phyloP scores from a whole-genome alignment of 2,329 filamentous ascomycete genomes.

The Phyllosticta citriasiana region DNA sequence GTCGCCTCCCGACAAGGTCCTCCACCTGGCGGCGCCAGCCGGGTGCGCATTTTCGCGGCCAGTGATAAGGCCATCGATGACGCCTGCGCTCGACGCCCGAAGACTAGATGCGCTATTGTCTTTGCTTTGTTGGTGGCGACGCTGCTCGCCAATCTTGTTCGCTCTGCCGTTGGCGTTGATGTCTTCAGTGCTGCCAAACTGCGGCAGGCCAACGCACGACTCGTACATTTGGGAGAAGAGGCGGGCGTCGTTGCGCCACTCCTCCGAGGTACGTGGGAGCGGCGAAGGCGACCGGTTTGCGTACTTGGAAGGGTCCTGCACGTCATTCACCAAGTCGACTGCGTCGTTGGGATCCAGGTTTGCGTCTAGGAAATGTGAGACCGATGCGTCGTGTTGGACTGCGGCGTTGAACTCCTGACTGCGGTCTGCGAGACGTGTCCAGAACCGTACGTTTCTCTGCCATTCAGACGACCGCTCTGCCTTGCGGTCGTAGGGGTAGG shows the following conservation, averaged over 20 bases:
- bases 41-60: background rate
- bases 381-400: background rate
- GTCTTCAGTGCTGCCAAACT: slow-evolving; percentile 1
- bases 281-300: background rate
- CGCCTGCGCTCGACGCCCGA: background rate
- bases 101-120: background rate
- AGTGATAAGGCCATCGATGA: background rate
- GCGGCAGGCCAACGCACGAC: slow-evolving; percentile 18
- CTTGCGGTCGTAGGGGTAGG: background rate
- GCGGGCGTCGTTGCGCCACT: slow-evolving; percentile 16
- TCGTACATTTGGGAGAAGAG: slow-evolving; percentile 28
- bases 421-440: background rate
- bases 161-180: background rate
- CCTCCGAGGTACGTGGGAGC: background rate
- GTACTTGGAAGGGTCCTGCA: background rate
- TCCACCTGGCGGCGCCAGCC: background rate
- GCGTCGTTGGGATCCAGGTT: background rate
- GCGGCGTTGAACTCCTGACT: background rate
- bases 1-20: background rate
- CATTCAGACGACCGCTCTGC: slow-evolving; percentile 2
- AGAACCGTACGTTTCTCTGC: background rate
- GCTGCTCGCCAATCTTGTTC: background rate
- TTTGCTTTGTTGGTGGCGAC: background rate
- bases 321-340: background rate
- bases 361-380: background rate